phyloP scores from a whole-genome alignment of 768 basidiomycete species.

The Russula lepida region DNA sequence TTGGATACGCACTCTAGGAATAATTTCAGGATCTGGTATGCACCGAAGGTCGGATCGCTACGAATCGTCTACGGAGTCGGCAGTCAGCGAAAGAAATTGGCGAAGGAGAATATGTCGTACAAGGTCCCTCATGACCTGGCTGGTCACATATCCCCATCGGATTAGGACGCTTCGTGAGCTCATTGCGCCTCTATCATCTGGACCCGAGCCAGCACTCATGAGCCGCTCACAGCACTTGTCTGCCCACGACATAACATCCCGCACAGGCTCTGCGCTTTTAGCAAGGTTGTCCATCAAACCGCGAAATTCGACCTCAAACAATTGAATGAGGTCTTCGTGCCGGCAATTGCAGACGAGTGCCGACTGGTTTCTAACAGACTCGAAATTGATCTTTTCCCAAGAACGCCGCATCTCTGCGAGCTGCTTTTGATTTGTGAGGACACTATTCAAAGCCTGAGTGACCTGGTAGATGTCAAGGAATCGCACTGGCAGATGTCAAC shows the following conservation, averaged over 20 bases:
- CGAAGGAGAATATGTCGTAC: conserved; percentile 35
- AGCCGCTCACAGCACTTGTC: conserved; percentile 82
- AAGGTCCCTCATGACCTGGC: conserved; percentile 87
- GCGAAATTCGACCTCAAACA: conserved; percentile 80
- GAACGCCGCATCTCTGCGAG: conserved; percentile 79
- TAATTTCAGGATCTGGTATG: conserved; percentile 85
- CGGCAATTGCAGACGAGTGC: conserved; percentile 89
- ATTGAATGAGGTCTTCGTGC: conserved; percentile 79
- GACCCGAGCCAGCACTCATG: conserved; percentile 58
- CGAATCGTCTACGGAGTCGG: conserved; percentile 60
- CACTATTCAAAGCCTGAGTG: conserved; percentile 81
- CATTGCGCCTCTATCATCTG: conserved; percentile 74
- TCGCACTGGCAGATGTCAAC: conserved; percentile 47
- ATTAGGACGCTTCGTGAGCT: conserved; percentile 83
- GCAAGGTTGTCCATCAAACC: conserved; percentile 60
- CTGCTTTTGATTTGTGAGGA: conserved; percentile 80
- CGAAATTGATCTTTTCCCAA: conserved; percentile 84
- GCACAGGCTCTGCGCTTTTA: conserved; percentile 71
- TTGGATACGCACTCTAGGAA: conserved; percentile 68
- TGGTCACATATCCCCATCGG: conserved; percentile 89
- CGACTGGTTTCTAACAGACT: conserved; percentile 87
- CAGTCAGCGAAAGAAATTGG: neutral
- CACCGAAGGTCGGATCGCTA: conserved; percentile 86
- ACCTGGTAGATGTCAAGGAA: conserved; percentile 91
- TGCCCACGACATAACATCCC: conserved; percentile 86